phyloP scores from a whole-genome alignment of 1,139 yeast species.

The Candida buenavistaensis region DNA sequence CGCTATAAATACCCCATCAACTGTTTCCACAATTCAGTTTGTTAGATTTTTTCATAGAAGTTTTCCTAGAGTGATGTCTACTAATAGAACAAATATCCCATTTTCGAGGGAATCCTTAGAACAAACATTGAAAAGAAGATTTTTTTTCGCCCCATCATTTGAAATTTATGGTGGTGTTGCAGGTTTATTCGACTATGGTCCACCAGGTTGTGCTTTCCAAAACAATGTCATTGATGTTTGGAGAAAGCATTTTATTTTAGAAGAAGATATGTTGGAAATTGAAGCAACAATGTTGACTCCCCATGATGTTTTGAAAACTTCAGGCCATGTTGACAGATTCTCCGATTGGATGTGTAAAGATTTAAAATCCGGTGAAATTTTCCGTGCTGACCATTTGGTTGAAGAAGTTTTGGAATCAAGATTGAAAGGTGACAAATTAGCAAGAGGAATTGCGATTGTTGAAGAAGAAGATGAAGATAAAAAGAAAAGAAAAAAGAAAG shows the following conservation, averaged over 20 bases:
- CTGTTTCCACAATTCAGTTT: constrained; percentile 6
- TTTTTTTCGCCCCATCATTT: constrained; percentile 96
- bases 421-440: constrained; percentile 93
- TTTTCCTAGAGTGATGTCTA: constrained; percentile 26
- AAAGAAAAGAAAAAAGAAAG: constrained; percentile 93
- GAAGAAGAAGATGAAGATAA: constrained; percentile 72
- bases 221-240: constrained; percentile 92
- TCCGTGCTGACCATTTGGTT: constrained; percentile 96
- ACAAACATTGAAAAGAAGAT: constrained; percentile 88
- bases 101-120: constrained; percentile 88
- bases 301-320: constrained; percentile 93
- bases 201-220: constrained; percentile 98
- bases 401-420: constrained; percentile 97
- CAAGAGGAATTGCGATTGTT: constrained; percentile 69
- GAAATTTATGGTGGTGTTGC: constrained; percentile 98
- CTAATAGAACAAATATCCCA: constrained; percentile 29
- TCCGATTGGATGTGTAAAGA: constrained; percentile 99
- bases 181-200: constrained; percentile 97
- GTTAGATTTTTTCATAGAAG: constrained; percentile 9
- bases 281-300: constrained; percentile 98
- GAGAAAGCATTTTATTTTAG: constrained; percentile 97
- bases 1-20: too few relatives aligned
- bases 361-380: constrained; percentile 92
- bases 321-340: constrained; percentile 98
- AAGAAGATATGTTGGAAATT: constrained; percentile 98